Percentiles rank a stretch among this genome's conserved stretches.
phyloP scores from a whole-genome alignment of 2,329 filamentous ascomycete genomes.

The Periconia digitata region DNA sequence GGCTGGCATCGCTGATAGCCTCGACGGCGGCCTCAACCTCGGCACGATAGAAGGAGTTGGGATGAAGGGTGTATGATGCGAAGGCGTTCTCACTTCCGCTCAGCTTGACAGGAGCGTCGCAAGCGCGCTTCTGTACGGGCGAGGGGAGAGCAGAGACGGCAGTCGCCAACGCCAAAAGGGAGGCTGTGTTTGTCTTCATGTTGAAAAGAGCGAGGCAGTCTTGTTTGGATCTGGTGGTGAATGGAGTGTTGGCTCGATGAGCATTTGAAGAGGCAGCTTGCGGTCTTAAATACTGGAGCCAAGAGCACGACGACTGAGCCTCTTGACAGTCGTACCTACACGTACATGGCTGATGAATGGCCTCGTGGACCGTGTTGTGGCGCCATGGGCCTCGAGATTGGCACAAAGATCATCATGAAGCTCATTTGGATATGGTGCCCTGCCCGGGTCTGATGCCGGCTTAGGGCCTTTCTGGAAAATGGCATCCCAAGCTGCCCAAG shows the following conservation, averaged over 20 bases:
- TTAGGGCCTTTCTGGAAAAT: not conserved
- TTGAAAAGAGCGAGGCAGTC: not conserved
- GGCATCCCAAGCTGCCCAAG: not conserved
- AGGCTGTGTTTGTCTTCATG: constrained; percentile 4
- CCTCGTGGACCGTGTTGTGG: not conserved
- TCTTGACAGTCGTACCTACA: not conserved
- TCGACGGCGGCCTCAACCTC: constrained; percentile 58
- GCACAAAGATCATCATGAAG: not conserved
- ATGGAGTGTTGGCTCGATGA: not conserved
- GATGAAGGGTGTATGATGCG: constrained; percentile 50
- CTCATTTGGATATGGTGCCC: no score
- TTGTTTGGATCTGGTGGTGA: not conserved
- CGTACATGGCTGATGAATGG: no score
- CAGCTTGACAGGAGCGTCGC: constrained; percentile 2
- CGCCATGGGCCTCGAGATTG: not conserved
- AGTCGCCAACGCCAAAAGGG: constrained; percentile 5
- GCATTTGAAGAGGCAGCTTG: not conserved
- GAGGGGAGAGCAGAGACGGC: constrained; percentile 3
- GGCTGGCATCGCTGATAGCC: constrained; percentile 58
- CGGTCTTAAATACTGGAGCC: constrained; percentile 3
- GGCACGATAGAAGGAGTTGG: constrained; percentile 54
- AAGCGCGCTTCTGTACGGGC: constrained; percentile 1
- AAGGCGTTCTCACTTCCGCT: constrained; percentile 46
- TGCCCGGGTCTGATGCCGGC: not conserved
- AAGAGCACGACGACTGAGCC: not conserved